Evolutionary conservation across 225 moss, liverwort and hornwort genomes (phyloP).

Genomic region (Lunularia cruciata): DNA sequence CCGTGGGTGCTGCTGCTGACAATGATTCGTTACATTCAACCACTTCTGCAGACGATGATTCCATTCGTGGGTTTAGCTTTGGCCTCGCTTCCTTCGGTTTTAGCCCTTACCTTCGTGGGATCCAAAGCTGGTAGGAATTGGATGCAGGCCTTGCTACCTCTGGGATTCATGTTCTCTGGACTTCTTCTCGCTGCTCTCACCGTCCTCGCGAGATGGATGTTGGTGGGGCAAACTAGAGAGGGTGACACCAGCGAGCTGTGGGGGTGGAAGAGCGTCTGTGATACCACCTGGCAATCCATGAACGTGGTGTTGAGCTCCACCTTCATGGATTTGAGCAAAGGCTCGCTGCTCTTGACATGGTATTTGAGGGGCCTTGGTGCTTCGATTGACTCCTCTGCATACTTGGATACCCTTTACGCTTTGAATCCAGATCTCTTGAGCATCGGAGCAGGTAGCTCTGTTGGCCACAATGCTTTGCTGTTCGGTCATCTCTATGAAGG

Average conservation of each 20-base stretch:
- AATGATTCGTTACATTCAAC: conserved; percentile 16
- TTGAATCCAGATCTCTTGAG: conserved; percentile 30
- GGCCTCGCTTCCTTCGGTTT: conserved; percentile 12
- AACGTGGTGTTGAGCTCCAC: conserved; percentile 12
- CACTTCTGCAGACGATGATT: conserved; percentile 14
- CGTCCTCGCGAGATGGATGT: conserved; percentile 4
- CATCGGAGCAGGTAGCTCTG: neutral
- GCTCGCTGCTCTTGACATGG: conserved; percentile 13
- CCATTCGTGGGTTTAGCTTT: conserved; percentile 12
- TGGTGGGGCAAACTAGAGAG: conserved; percentile 18
- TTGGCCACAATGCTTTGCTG: neutral
- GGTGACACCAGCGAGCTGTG: conserved; percentile 11
- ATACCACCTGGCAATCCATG: conserved; percentile 30
- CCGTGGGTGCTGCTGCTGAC: neutral
- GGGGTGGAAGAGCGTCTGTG: conserved; percentile 3
- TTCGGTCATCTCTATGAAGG: conserved; percentile 4
- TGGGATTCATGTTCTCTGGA: conserved; percentile 12
- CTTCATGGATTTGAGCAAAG: conserved; percentile 27
- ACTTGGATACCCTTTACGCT: conserved; percentile 18
- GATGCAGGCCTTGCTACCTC: conserved; percentile 6
- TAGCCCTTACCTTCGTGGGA: conserved; percentile 27
- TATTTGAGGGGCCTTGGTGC: conserved; percentile 23
- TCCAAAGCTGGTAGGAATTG: conserved; percentile 6
- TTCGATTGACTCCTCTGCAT: conserved; percentile 2
- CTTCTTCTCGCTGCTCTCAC: conserved; percentile 12